Base-by-base conservation (phyloP, 371 early-diverging fungal genomes). In the Nematocida ausubeli region DNA sequence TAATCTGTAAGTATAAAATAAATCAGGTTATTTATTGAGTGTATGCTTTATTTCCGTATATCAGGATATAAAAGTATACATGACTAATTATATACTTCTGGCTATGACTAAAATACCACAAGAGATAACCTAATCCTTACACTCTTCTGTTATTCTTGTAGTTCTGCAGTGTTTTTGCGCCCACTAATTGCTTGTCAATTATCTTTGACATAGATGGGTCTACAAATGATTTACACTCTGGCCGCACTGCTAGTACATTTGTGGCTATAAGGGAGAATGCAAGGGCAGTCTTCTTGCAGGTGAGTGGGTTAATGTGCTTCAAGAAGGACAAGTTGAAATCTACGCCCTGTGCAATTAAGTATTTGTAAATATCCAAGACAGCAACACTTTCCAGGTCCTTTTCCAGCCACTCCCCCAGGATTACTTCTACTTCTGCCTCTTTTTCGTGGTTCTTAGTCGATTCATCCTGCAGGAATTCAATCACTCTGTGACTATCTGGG, bases 291-390 rank as follows among this genome's bases (percentile, higher is more conserved):
- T 84, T 84, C 44, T 62, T 81, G 44, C 62, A 62, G 26, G 37
- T 40, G 55, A 70, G 34, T 35, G 39, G 28, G n/a, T 69, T 32
- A 24, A 81, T 56, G 39, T 44, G 58, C 12, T 78, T 65, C 30
- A 86, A 40, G 65, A 81, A 84, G 4, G 63, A 54, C 6, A 86
- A 52, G 58, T 86, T 84, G 72, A 84, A 75, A 5, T 1, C 16
- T 28, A 63, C 68, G 7, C 80, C 69, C 28, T 81, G 69, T 0
- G 50, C 63, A 26, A 79, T 40, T 60, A 86, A 71, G 58, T 80
- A 86, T 70, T 80, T 82, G 47, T 73, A 81, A 2, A 85, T 70
- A 57, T 86, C 83, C 44, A 84, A 67, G 34, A 71, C 63, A 39
- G 81, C 70, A 69, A 82, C 83, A 49, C 42, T 72, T 32, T 63